Conservation (phyloP, 257 asterid genomes). For the Hygrophila difformis region DNA sequence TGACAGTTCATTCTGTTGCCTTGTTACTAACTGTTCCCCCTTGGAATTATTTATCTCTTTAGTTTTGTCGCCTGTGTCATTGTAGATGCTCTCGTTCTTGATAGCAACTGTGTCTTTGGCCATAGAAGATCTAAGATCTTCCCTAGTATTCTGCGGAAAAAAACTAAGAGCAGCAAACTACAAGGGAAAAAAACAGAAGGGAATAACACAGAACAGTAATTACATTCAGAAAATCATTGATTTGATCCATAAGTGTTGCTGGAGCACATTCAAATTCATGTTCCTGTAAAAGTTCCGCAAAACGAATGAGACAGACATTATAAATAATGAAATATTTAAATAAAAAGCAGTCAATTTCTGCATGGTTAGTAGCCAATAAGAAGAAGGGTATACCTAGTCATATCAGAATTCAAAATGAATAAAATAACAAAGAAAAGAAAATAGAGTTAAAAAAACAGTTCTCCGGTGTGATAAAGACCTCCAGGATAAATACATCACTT, state of each 20-base stretch:
- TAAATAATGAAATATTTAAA: no score
- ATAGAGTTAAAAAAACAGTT: no score
- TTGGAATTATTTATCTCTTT: conserved; percentile 24
- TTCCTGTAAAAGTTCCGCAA: conserved; percentile 38
- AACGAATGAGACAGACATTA: no score
- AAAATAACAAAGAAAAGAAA: no score
- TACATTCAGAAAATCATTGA: conserved; percentile 69
- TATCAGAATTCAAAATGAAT: no score
- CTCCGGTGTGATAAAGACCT: no score
- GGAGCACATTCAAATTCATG: conserved; percentile 79
- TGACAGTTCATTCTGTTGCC: conserved; percentile 28
- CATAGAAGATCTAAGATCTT: conserved; percentile 82
- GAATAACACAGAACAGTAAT: conserved; percentile 22
- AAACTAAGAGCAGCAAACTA: conserved; percentile 22
- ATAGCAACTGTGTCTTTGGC: conserved; percentile 78
- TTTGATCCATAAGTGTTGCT: conserved; percentile 76
- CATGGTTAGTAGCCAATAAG: no score
- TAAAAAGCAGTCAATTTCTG: no score
- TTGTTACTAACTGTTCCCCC: conserved; percentile 22
- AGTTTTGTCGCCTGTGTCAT: conserved; percentile 22
- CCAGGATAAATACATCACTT: no score
- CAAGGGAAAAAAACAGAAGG: conserved; percentile 5
- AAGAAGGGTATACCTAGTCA: no score
- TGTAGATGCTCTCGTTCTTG: conserved; percentile 53
- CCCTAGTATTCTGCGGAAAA: conserved; percentile 55